Conservation (phyloP, 257 asterid species). For the Solanum pimpinellifolium region DNA sequence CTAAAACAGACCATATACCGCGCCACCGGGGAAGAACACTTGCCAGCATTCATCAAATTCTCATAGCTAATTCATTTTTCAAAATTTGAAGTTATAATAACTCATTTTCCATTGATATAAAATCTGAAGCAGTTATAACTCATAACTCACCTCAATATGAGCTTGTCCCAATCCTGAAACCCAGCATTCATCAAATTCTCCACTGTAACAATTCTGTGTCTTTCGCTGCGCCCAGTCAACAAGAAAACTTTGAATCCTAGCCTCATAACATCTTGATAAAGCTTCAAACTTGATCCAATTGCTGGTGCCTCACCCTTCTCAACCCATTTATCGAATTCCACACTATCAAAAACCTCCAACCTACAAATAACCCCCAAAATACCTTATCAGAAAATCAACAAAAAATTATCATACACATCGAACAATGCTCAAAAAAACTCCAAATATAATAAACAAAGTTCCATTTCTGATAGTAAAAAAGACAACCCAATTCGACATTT, state of each 20-base stretch:
- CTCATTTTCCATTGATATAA: background rate
- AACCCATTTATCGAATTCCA: conserved; percentile 65
- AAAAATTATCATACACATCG: background rate
- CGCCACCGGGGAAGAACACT: background rate
- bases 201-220: conserved; percentile 42
- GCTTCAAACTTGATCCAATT: conserved; percentile 43
- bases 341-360: conserved; percentile 53
- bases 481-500: background rate
- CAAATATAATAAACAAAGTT: background rate
- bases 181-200: conserved; percentile 60
- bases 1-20: background rate
- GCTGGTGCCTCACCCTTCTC: conserved; percentile 66
- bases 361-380: conserved; percentile 19
- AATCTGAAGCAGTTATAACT: background rate
- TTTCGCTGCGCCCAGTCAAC: conserved; percentile 69
- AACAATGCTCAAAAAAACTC: background rate
- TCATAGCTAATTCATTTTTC: background rate
- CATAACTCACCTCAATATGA: conserved; percentile 50
- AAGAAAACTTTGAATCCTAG: conserved; percentile 55
- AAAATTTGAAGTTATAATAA: background rate
- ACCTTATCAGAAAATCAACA: background rate
- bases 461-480: background rate
- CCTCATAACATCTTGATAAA: conserved; percentile 48
- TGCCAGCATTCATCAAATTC: too few species aligned
- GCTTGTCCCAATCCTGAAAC: conserved; percentile 60